Percentiles rank a stretch among this genome's conserved stretches.
Conservation (phyloP, 2,329 filamentous ascomycete genomes). For the Colletotrichum melonis region DNA sequence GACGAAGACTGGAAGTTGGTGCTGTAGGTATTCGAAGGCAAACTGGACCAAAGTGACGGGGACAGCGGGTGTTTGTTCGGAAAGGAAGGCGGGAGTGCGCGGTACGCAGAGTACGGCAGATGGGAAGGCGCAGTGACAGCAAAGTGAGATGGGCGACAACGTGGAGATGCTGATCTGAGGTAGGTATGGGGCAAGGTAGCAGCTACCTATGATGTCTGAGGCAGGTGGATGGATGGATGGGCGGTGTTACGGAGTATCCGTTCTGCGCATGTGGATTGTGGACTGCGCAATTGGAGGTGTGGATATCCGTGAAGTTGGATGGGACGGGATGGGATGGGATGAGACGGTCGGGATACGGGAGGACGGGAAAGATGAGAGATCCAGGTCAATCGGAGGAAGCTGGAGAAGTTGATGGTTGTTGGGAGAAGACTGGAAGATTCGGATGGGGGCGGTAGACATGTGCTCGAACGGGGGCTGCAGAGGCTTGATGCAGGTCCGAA, state of each 20-base stretch:
- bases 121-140: neutral
- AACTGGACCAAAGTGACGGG: neutral
- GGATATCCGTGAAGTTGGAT: neutral
- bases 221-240: neutral
- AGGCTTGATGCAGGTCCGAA: neutral
- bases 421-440: neutral
- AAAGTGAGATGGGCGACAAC: conserved; percentile 4
- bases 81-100: neutral
- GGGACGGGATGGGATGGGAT: neutral
- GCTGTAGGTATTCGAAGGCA: neutral
- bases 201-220: neutral
- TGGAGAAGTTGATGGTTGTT: neutral
- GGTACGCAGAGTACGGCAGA: neutral
- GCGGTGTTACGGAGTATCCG: neutral
- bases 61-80: neutral
- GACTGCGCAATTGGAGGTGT: neutral
- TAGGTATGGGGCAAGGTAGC: neutral
- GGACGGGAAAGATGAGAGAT: neutral
- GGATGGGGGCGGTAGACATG: neutral
- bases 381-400: neutral
- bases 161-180: conserved; percentile 7
- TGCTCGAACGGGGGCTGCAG: too few species aligned
- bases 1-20: neutral
- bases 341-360: too few species aligned
- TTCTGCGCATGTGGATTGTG: neutral